Percentiles rank a stretch among this genome's conserved stretches.
These are phyloP conservation scores for Ceratopteris richardii DNA, from an alignment of 75 land plant species.

Conservation along the genomic window DNA sequence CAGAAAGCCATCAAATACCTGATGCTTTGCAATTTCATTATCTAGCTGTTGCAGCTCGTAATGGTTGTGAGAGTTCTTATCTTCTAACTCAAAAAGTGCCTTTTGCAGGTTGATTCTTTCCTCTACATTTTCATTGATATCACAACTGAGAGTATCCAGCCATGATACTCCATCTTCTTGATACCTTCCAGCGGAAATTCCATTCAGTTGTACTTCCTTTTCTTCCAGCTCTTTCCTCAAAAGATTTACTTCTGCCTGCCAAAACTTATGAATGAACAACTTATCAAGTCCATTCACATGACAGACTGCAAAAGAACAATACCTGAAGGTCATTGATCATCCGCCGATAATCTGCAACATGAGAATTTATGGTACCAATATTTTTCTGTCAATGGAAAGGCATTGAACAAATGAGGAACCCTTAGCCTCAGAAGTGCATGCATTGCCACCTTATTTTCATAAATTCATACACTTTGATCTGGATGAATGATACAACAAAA, in stretches of 20 bases:
- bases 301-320: not conserved
- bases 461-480: not conserved
- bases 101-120: slow-evolving; percentile 91
- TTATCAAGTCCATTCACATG: not conserved
- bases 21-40: slow-evolving; percentile 72
- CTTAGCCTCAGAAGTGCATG: not conserved
- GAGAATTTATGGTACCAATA: slow-evolving; percentile 79
- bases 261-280: not conserved
- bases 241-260: slow-evolving; percentile 71
- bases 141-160: slow-evolving; percentile 74
- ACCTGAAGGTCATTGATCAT: slow-evolving; percentile 98
- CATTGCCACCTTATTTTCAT: too few species aligned
- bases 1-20: slow-evolving; percentile 32
- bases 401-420: not conserved
- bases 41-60: slow-evolving; percentile 85
- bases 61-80: slow-evolving; percentile 70
- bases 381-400: slow-evolving; percentile 55
- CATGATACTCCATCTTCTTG: slow-evolving; percentile 81
- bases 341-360: slow-evolving; percentile 86
- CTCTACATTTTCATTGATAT: slow-evolving; percentile 90
- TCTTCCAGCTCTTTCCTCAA: slow-evolving; percentile 73
- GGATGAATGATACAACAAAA: not conserved
- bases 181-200: slow-evolving; percentile 53
- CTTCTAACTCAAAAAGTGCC: slow-evolving; percentile 91
- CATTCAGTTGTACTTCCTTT: slow-evolving; percentile 69